phyloP scores from a whole-genome alignment of 2,329 filamentous ascomycete species.

The Trichophyton simii region DNA sequence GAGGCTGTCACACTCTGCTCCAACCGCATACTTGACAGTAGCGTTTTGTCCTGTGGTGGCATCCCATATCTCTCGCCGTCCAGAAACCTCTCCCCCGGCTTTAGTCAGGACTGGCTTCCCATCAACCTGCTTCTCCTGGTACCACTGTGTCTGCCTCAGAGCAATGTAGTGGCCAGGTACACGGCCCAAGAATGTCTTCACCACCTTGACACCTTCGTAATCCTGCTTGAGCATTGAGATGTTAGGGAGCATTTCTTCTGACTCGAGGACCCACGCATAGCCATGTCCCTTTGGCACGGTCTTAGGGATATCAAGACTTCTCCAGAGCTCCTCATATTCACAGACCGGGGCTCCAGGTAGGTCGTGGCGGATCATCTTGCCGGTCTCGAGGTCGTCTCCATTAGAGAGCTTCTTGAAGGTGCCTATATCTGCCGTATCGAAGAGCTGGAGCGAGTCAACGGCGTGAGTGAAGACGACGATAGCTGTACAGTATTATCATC shows the following conservation, averaged over 20 bases:
- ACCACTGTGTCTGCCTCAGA: constrained; percentile 18
- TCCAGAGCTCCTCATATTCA: constrained; percentile 57
- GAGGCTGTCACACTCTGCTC: constrained; percentile 9
- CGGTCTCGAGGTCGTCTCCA: constrained; percentile 30
- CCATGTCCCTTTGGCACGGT: not conserved
- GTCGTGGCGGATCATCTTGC: constrained; percentile 29
- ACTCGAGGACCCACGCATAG: constrained; percentile 18
- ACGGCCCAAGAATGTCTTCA: constrained; percentile 21
- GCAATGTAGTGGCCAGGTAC: constrained; percentile 23
- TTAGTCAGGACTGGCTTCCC: constrained; percentile 13
- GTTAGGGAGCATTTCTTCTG: constrained; percentile 15
- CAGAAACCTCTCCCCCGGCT: constrained; percentile 19
- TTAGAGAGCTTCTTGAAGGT: constrained; percentile 28
- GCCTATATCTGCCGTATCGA: constrained; percentile 25
- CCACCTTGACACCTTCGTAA: constrained; percentile 13
- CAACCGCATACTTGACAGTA: constrained; percentile 15
- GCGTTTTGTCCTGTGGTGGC: constrained; percentile 8
- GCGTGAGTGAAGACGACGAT: constrained; percentile 29
- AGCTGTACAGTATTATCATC: constrained; percentile 13
- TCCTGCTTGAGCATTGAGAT: not conserved
- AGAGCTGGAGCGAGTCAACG: constrained; percentile 27
- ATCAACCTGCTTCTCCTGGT: constrained; percentile 8
- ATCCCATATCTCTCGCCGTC: constrained; percentile 20
- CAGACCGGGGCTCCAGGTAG: constrained; percentile 21
- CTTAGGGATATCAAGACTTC: constrained; percentile 28